These are phyloP conservation scores for Hymenoscyphus fructigenus DNA, from an alignment of 2,329 filamentous ascomycete genomes.

Conservation along the genomic window DNA sequence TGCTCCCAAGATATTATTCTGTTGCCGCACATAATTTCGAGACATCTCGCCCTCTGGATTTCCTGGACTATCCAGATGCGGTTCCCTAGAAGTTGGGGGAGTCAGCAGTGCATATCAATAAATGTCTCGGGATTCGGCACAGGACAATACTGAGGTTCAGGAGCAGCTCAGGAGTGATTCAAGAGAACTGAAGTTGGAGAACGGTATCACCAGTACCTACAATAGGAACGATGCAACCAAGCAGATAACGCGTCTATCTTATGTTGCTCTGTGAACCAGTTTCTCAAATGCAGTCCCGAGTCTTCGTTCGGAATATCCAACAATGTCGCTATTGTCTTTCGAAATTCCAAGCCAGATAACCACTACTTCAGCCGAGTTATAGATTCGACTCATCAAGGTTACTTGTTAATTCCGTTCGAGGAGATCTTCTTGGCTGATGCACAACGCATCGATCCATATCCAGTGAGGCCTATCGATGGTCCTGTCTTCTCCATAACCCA, in stretches of 20 bases:
- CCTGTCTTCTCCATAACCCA: not conserved
- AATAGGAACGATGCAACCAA: not conserved
- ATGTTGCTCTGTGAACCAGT: not conserved
- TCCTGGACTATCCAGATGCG: not conserved
- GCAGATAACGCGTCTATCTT: not conserved
- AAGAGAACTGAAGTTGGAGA: too few relatives aligned
- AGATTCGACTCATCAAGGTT: not conserved
- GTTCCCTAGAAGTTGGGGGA: too few relatives aligned
- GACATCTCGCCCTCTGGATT: not conserved
- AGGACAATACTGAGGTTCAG: too few relatives aligned
- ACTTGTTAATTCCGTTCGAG: not conserved
- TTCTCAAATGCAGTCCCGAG: not conserved
- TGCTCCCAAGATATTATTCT: not conserved
- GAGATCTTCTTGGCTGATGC: not conserved
- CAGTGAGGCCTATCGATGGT: not conserved
- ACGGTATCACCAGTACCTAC: too few relatives aligned
- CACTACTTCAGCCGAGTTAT: not conserved
- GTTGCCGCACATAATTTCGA: not conserved
- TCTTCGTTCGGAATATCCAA: not conserved
- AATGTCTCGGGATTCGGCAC: too few relatives aligned
- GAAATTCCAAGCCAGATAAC: not conserved
- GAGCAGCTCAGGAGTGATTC: too few relatives aligned
- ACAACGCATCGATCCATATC: slow-evolving; percentile 1
- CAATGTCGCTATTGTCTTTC: not conserved
- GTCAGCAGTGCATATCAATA: too few relatives aligned